Conservation (phyloP, 192 early-diverging fungal species). For the Coemansia sp. region DNA sequence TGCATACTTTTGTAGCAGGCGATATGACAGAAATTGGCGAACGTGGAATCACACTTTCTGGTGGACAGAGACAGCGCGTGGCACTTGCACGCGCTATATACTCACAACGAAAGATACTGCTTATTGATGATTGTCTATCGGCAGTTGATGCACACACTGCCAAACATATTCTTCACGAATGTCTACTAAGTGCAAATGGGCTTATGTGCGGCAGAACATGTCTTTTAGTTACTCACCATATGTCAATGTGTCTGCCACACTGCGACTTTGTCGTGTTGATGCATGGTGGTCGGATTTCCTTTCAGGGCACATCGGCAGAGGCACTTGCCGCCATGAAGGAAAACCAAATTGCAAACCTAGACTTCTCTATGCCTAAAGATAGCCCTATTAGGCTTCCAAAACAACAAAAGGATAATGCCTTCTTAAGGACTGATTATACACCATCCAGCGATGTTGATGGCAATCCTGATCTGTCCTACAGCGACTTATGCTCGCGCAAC, state of each 20-base stretch:
- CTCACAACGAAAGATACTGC: conserved; percentile 44
- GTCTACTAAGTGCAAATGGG: conserved; percentile 55
- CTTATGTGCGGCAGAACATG: conserved; percentile 73
- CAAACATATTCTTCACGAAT: conserved; percentile 74
- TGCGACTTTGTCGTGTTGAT: conserved; percentile 58
- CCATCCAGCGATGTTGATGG: background rate
- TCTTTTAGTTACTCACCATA: conserved; percentile 85
- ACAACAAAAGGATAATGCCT: background rate
- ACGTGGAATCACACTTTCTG: conserved; percentile 76
- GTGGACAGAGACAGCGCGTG: conserved; percentile 85
- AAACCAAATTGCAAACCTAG: background rate
- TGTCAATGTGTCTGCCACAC: conserved; percentile 62
- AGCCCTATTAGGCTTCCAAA: background rate
- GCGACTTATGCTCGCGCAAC: background rate
- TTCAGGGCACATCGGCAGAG: conserved; percentile 16
- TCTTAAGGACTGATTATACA: background rate
- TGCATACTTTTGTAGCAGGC: conserved; percentile 74
- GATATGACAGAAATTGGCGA: conserved; percentile 91
- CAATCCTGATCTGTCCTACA: background rate
- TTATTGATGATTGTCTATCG: conserved; percentile 86
- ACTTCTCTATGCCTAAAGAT: background rate
- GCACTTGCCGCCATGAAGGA: background rate
- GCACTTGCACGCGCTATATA: conserved; percentile 85
- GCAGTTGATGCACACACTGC: conserved; percentile 95
- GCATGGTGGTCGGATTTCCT: conserved; percentile 54